Conservation (phyloP, 257 asterid genomes). For the Craterostigma plantagineum region DNA sequence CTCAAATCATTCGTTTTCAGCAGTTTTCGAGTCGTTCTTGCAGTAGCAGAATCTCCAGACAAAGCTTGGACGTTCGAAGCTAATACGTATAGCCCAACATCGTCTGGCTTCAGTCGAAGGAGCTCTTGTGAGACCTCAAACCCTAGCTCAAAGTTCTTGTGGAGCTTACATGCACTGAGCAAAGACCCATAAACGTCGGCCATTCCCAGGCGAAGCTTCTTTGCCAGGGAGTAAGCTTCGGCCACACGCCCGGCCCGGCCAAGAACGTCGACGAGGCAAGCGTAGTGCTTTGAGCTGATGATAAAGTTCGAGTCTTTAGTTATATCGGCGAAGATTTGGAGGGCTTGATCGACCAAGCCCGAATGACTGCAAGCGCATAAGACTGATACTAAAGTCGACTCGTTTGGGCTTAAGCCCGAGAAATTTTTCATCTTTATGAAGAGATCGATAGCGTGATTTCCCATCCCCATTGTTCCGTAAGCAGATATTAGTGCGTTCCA, state of each 20-base stretch:
- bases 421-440: constrained; percentile 16
- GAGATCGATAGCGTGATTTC: constrained; percentile 20
- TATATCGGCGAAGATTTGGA: constrained; percentile 28
- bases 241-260: constrained; percentile 34
- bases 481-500: constrained; percentile 54
- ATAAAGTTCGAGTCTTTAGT: constrained; percentile 16
- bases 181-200: constrained; percentile 23
- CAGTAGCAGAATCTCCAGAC: constrained; percentile 30
- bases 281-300: constrained; percentile 35
- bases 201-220: constrained; percentile 18
- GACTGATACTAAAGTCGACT: constrained; percentile 31
- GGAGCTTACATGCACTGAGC: constrained; percentile 30
- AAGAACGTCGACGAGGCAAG: constrained; percentile 38
- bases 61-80: constrained; percentile 35
- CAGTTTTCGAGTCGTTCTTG: constrained; percentile 15
- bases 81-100: constrained; percentile 34
- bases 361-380: constrained; percentile 36
- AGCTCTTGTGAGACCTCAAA: constrained; percentile 20
- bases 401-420: constrained; percentile 22
- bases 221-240: constrained; percentile 30
- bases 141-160: constrained; percentile 27
- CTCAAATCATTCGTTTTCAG: constrained; percentile 15
- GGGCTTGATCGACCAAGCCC: constrained; percentile 34
- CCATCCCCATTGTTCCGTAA: constrained; percentile 30
- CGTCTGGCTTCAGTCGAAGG: constrained; percentile 22